Evolutionary conservation across 192 early-diverging fungal genomes (phyloP), one percentile per base, ranked within the genome.

Genomic region (Coemansia asiatica): DNA sequence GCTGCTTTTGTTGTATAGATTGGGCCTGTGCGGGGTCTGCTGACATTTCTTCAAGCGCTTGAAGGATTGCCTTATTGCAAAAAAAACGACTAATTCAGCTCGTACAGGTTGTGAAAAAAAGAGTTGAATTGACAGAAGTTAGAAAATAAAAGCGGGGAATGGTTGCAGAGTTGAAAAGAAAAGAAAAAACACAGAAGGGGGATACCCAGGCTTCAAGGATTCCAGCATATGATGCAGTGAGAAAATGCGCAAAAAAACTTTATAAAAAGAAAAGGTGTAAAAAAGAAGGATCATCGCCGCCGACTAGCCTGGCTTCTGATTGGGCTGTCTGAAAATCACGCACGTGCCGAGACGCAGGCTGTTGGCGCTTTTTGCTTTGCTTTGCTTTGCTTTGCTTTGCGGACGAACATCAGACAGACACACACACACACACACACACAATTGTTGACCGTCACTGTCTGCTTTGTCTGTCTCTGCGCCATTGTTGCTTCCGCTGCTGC

Each of bases 31-130:
- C 36, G 22, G 36, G 40, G 40, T 64, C 35, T 36, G 61, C 15
- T 33, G 61, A 63, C 61, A 63, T 63, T 63, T 33, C 57, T 63
- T 33, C 57, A 56, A 4, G 40, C 40, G 40, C 40, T 6, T 44
- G 9, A 44, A 44, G 40, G 16, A 16, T 44, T 10, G 40, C 13
- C 16, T 44, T 44, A 44, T 44, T 44, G 40, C 16, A 13, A 44
- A 44, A 44, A 0, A 3, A 15, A 15, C 40, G 40, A 15, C 40
- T 1, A 13, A 44, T 44, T 44, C 9, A 18, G 40, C 40, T 16
- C 40, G 16, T 15, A 15, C n/a, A 44, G 55, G 59, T 64, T 35
- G 18, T 22, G 21, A 60, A 38, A 56, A 54, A 23, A 44, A 51
- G 50, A 16, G 44, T 26, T 21, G 19, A 44, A 56, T 26, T 15